phyloP scores from a whole-genome alignment of 768 basidiomycete species.

The Pisolithus sp. region DNA sequence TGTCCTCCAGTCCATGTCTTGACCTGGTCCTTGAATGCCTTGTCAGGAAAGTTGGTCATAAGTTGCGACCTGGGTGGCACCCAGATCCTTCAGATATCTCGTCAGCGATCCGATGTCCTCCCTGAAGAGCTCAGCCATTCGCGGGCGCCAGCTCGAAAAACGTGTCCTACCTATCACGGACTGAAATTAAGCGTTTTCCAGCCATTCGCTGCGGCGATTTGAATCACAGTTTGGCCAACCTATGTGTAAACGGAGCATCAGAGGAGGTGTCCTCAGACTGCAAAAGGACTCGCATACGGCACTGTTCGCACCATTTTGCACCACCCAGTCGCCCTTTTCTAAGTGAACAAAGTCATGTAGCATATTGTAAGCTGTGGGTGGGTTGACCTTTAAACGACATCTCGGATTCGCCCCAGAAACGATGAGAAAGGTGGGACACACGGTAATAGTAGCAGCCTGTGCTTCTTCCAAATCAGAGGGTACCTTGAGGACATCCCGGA shows the following conservation, averaged over 20 bases:
- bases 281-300: constrained; percentile 45
- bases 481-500: constrained; percentile 56
- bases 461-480: constrained; percentile 50
- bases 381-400: constrained; percentile 54
- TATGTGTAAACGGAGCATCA: constrained; percentile 19
- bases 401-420: not conserved
- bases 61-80: constrained; percentile 71
- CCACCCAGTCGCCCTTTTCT: constrained; percentile 65
- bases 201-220: constrained; percentile 68
- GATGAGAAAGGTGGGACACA: constrained; percentile 24
- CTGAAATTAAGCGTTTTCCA: constrained; percentile 74
- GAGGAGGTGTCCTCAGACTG: not conserved
- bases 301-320: constrained; percentile 85
- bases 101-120: constrained; percentile 48
- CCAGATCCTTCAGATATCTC: constrained; percentile 47
- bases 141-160: not conserved
- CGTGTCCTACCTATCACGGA: constrained; percentile 57
- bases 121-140: constrained; percentile 27
- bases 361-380: constrained; percentile 80
- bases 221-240: constrained; percentile 84
- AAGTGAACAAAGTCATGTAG: constrained; percentile 62
- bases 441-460: constrained; percentile 71
- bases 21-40: constrained; percentile 44
- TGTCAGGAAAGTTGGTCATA: constrained; percentile 66
- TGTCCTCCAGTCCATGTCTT: constrained; percentile 61